These are phyloP conservation scores for Umbelopsis vinacea DNA, from an alignment of 192 early-diverging fungal genomes.

Conservation along the genomic window DNA sequence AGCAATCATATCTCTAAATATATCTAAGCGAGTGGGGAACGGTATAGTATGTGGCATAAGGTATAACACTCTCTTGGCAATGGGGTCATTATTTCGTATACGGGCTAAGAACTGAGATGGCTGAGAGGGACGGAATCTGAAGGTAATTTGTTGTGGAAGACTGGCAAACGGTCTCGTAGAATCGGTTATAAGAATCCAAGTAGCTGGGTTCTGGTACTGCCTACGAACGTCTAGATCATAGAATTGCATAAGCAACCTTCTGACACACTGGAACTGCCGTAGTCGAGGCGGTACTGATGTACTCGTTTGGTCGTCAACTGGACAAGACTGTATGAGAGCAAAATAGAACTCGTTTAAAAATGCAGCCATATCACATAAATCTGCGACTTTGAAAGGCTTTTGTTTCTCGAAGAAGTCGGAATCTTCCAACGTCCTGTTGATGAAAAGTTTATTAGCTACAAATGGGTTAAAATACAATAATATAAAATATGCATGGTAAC, in stretches of 20 bases:
- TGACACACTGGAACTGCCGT: slow-evolving; percentile 48
- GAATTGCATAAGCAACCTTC: slow-evolving; percentile 71
- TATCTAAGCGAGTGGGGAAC: slow-evolving; percentile 80
- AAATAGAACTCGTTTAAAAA: slow-evolving; percentile 76
- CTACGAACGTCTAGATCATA: slow-evolving; percentile 63
- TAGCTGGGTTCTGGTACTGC: slow-evolving; percentile 59
- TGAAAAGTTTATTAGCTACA: background rate
- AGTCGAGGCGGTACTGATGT: slow-evolving; percentile 25
- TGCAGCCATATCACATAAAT: slow-evolving; percentile 50
- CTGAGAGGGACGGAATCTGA: slow-evolving; percentile 36
- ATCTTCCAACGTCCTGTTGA: slow-evolving; percentile 59
- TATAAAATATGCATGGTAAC: background rate
- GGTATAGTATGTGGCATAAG: slow-evolving; percentile 90
- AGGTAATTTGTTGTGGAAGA: slow-evolving; percentile 31
- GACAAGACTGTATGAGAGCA: slow-evolving; percentile 47
- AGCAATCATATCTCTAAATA: slow-evolving; percentile 80
- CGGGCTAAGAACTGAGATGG: slow-evolving; percentile 45
- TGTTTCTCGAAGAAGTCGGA: slow-evolving; percentile 68
- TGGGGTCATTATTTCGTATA: slow-evolving; percentile 44
- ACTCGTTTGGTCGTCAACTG: slow-evolving; percentile 6
- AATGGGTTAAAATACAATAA: too few relatives aligned
- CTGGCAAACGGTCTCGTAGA: slow-evolving; percentile 31
- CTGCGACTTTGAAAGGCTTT: slow-evolving; percentile 54
- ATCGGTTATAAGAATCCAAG: slow-evolving; percentile 61
- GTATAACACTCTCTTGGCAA: slow-evolving; percentile 66